These are phyloP conservation scores for Diplosphaera chodatii DNA, from an alignment of 139 green algal species.

Conservation along the genomic window DNA sequence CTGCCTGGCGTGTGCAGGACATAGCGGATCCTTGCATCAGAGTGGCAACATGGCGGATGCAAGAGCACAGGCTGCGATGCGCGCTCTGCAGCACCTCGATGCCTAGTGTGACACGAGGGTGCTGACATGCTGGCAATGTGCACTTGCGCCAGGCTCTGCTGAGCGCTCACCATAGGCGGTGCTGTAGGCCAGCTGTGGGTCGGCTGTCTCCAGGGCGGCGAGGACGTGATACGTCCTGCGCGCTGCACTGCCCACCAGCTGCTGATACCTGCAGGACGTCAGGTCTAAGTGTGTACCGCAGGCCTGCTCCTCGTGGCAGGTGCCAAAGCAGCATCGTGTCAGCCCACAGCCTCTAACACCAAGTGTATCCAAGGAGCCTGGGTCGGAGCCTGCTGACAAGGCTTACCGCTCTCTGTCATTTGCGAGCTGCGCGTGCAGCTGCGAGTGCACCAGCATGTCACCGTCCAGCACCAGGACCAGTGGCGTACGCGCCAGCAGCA, in stretches of 20 bases:
- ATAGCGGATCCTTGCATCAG: not conserved
- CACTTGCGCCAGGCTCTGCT: too few relatives aligned
- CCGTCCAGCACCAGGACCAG: not conserved
- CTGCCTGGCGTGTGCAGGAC: not conserved
- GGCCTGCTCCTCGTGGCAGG: too few relatives aligned
- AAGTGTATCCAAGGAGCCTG: too few relatives aligned
- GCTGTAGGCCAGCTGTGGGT: not conserved
- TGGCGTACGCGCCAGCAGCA: not conserved
- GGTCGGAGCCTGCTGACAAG: too few relatives aligned
- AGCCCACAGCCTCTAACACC: too few relatives aligned
- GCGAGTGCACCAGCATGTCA: not conserved
- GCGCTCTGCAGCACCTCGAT: too few relatives aligned
- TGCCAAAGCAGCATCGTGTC: too few relatives aligned
- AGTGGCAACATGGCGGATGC: too few relatives aligned
- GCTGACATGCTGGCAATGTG: too few relatives aligned
- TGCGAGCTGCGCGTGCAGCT: not conserved
- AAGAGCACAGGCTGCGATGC: too few relatives aligned
- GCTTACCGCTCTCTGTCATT: not conserved
- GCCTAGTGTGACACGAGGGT: too few relatives aligned
- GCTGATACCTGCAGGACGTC: not conserved
- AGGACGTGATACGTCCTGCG: not conserved
- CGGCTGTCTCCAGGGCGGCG: not conserved
- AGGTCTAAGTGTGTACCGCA: too few relatives aligned
- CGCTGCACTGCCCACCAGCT: not conserved
- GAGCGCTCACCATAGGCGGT: not conserved